A percentile compares a stretch with the other conserved stretches of the same genome.
Conservation (phyloP, 257 asterid genomes). For the Ligustrum vulgare region DNA sequence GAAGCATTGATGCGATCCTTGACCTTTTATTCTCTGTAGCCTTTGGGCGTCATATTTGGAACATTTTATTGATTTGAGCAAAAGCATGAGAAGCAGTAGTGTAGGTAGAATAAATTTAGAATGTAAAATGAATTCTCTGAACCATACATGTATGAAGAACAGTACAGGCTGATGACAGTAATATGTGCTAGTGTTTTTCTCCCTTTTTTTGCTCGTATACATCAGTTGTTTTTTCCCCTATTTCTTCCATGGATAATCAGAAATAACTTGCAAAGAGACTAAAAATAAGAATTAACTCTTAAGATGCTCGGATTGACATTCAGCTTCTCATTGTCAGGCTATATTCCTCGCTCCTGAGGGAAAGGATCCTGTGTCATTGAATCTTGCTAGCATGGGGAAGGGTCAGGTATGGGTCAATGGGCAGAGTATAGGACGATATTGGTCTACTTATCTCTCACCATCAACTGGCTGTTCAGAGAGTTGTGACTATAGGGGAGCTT, state of each 20-base stretch:
- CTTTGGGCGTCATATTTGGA: neutral
- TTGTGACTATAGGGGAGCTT: conserved; percentile 78
- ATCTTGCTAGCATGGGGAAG: conserved; percentile 76
- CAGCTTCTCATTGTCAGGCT: conserved; percentile 36
- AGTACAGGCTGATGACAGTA: neutral
- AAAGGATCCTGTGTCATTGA: conserved; percentile 51
- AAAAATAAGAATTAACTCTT: neutral
- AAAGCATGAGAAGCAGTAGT: neutral
- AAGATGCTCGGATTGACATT: conserved; percentile 17
- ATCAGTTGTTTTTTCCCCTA: neutral
- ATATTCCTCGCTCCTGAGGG: conserved; percentile 61
- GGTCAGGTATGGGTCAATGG: conserved; percentile 85
- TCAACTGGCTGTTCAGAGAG: conserved; percentile 63
- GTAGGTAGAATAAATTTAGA: neutral
- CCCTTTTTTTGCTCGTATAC: neutral
- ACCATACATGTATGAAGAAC: neutral
- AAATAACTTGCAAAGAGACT: neutral
- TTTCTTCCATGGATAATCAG: neutral
- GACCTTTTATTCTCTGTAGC: neutral
- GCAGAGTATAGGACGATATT: conserved; percentile 62
- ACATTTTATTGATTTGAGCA: neutral
- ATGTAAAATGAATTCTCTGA: neutral
- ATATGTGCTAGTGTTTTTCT: neutral
- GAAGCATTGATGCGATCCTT: neutral
- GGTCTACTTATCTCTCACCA: conserved; percentile 74